These are phyloP conservation scores for Asterionellopsis glacialis DNA, from an alignment of 108 stramenopile species.

Conservation along the genomic window DNA sequence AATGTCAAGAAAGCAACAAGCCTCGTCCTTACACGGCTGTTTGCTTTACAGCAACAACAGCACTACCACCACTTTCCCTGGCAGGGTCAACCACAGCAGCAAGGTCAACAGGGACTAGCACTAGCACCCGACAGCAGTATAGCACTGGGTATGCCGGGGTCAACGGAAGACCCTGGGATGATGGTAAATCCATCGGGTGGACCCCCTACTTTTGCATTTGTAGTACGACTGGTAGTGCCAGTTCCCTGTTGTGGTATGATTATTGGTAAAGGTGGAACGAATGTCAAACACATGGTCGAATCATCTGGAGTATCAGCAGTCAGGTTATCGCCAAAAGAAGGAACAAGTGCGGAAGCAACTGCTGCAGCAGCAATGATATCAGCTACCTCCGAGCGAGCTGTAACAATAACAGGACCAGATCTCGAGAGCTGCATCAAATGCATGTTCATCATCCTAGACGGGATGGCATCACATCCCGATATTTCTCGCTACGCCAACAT, in stretches of 20 bases:
- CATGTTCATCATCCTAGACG: conserved; percentile 44
- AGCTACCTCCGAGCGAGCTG: conserved; percentile 56
- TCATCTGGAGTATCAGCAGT: conserved; percentile 58
- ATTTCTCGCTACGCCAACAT: conserved; percentile 71
- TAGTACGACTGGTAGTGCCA: conserved; percentile 72
- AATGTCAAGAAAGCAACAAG: conserved; percentile 55
- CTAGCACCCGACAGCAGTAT: too few species aligned
- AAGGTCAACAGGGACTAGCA: conserved; percentile 5
- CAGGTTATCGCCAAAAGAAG: conserved; percentile 64
- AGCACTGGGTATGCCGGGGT: conserved; percentile 1
- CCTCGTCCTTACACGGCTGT: conserved; percentile 51
- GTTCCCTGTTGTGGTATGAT: conserved; percentile 77
- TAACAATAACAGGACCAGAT: conserved; percentile 64
- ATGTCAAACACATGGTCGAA: conserved; percentile 74
- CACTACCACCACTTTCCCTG: conserved; percentile 34
- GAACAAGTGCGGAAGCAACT: conserved; percentile 7
- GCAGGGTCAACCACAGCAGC: conserved; percentile 17
- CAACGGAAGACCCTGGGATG: conserved; percentile 2
- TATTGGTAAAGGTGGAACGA: conserved; percentile 71
- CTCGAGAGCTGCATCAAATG: conserved; percentile 45
- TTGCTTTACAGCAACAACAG: conserved; percentile 50
- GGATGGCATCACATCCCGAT: conserved; percentile 65
- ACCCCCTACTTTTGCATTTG: conserved; percentile 22
- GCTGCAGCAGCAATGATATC: conserved; percentile 8
- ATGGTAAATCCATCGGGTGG: conserved; percentile 1